These are phyloP conservation scores for Claviceps humidiphila DNA, from an alignment of 2,329 filamentous ascomycete genomes.

Conservation along the genomic window DNA sequence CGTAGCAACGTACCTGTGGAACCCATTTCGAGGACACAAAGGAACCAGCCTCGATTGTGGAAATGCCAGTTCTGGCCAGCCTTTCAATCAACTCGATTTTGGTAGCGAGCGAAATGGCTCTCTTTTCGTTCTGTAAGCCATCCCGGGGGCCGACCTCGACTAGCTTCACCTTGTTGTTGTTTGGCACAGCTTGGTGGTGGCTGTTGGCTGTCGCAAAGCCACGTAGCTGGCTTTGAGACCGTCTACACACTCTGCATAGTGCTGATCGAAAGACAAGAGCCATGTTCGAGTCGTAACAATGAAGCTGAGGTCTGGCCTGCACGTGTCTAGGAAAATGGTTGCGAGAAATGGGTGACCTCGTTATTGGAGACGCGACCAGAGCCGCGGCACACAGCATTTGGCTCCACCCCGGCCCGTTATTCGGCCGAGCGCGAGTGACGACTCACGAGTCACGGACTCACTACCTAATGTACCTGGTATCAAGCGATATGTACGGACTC, in stretches of 20 bases:
- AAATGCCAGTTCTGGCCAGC: slow-evolving; percentile 54
- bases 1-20: slow-evolving; percentile 46
- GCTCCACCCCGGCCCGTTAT: slow-evolving; percentile 10
- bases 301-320: background rate
- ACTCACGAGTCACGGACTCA: too few species aligned
- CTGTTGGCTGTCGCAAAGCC: slow-evolving; percentile 27
- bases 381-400: slow-evolving; percentile 18
- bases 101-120: slow-evolving; percentile 52
- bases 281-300: slow-evolving; percentile 14
- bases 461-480: too few species aligned
- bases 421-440: slow-evolving; percentile 3
- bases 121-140: slow-evolving; percentile 78
- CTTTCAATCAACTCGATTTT: slow-evolving; percentile 66
- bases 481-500: background rate
- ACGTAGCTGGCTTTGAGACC: slow-evolving; percentile 18
- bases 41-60: slow-evolving; percentile 66
- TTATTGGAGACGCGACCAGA: background rate
- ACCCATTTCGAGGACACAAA: slow-evolving; percentile 79
- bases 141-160: slow-evolving; percentile 78
- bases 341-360: background rate
- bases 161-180: slow-evolving; percentile 43
- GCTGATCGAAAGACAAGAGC: slow-evolving; percentile 20
- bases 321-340: background rate
- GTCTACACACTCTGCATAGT: slow-evolving; percentile 26
- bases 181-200: slow-evolving; percentile 14